Percentiles rank a stretch among this genome's conserved stretches.
Evolutionary conservation across 306 rosid species (phyloP).

Genomic region (Begonia masoniana): DNA sequence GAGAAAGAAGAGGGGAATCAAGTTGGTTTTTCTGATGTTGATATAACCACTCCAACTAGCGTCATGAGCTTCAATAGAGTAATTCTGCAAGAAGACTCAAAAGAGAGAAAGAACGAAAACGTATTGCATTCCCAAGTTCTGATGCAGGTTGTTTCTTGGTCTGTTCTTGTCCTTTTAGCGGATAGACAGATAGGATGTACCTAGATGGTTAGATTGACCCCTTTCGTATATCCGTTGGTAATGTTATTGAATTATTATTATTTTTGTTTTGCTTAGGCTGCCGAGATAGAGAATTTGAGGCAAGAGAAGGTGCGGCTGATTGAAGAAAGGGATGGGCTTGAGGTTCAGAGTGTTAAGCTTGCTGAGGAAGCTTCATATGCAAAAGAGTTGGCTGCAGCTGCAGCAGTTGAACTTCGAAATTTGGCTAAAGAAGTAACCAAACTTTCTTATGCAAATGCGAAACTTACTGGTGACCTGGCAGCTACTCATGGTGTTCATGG

Average conservation of each 20-base stretch:
- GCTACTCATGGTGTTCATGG: constrained; percentile 34
- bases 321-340: constrained; percentile 69
- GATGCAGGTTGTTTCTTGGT: constrained; percentile 37
- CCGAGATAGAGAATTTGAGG: constrained; percentile 65
- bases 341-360: constrained; percentile 57
- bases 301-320: constrained; percentile 55
- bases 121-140: constrained; percentile 32
- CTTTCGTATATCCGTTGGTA: too few species aligned
- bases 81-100: constrained; percentile 31
- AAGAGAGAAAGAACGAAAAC: constrained; percentile 25
- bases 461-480: constrained; percentile 46
- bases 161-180: background rate
- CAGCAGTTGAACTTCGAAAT: constrained; percentile 71
- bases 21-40: constrained; percentile 21
- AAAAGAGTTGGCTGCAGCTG: constrained; percentile 81
- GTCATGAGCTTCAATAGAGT: constrained; percentile 42
- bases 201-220: too few species aligned
- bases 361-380: constrained; percentile 85
- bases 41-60: constrained; percentile 31
- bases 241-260: background rate
- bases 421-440: constrained; percentile 83
- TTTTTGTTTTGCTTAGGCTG: constrained; percentile 25
- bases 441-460: constrained; percentile 63
- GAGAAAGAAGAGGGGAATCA: constrained; percentile 16
- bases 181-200: too few species aligned